A percentile compares a stretch with the other conserved stretches of the same genome.
These are phyloP conservation scores for Cryomyces minteri DNA, from an alignment of 495 filamentous ascomycete genomes.

Conservation along the genomic window DNA sequence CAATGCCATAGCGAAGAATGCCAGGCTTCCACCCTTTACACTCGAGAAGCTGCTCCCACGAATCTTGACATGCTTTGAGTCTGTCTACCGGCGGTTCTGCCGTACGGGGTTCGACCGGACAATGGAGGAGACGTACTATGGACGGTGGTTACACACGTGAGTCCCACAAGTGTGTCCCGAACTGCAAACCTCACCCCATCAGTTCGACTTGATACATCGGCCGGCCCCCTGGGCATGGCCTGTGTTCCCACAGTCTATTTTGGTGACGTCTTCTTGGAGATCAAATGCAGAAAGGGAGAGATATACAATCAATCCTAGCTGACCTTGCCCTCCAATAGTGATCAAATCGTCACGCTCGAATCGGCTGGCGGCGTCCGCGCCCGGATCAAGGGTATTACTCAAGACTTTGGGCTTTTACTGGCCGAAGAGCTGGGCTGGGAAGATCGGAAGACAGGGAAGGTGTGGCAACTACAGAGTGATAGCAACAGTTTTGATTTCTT, in stretches of 20 bases:
- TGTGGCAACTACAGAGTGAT: constrained; percentile 81
- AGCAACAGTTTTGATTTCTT: constrained; percentile 99
- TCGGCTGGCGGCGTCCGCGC: constrained; percentile 60
- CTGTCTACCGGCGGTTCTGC: constrained; percentile 56
- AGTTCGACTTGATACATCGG: not conserved
- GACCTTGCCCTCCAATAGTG: constrained; percentile 4
- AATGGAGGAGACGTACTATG: constrained; percentile 68
- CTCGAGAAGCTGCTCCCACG: constrained; percentile 72
- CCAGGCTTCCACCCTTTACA: constrained; percentile 32
- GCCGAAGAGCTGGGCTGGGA: constrained; percentile 65
- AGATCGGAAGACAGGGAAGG: constrained; percentile 53
- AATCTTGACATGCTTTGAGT: constrained; percentile 64
- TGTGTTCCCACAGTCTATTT: too few relatives aligned
- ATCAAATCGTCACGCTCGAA: constrained; percentile 81
- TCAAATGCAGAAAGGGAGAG: too few relatives aligned
- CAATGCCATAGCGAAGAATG: constrained; percentile 35
- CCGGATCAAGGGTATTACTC: constrained; percentile 74
- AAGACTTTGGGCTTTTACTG: constrained; percentile 68
- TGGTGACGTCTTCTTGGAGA: not conserved
- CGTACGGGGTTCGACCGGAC: constrained; percentile 48
- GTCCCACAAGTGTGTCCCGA: not conserved
- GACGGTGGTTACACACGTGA: constrained; percentile 65
- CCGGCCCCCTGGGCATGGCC: not conserved
- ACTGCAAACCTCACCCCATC: too few relatives aligned
- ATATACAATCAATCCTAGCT: too few relatives aligned